These are phyloP conservation scores for Pythium chondricola DNA, from an alignment of 352 stramenopile genomes.

Conservation along the genomic window DNA sequence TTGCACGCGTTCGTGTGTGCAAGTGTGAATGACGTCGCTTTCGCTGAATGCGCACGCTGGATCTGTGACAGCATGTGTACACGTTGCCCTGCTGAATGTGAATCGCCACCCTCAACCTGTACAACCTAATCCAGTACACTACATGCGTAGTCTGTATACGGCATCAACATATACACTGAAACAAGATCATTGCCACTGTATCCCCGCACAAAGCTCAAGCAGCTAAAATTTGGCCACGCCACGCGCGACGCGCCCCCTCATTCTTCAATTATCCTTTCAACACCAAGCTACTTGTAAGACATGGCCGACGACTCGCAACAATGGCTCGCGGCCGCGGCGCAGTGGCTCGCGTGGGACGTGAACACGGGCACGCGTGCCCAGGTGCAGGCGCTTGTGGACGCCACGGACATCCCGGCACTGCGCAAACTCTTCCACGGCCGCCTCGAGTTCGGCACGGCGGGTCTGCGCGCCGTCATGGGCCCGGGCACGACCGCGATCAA, in stretches of 20 bases:
- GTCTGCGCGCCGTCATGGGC: constrained; percentile 86
- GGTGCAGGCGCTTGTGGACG: constrained; percentile 60
- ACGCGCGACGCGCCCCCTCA: too few species aligned
- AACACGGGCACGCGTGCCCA: constrained; percentile 63
- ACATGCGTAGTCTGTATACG: neutral
- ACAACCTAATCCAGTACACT: constrained; percentile 15
- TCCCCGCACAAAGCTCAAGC: constrained; percentile 21
- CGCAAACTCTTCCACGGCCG: constrained; percentile 72
- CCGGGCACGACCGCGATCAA: constrained; percentile 88
- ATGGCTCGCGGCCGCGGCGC: constrained; percentile 47
- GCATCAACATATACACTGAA: too few species aligned
- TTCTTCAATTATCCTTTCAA: neutral
- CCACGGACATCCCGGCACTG: constrained; percentile 43
- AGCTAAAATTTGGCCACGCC: too few species aligned
- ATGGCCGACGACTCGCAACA: constrained; percentile 22
- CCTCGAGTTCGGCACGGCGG: constrained; percentile 90
- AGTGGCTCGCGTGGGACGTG: constrained; percentile 86
- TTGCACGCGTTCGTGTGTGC: too few species aligned
- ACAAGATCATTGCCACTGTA: too few species aligned
- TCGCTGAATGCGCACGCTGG: too few species aligned
- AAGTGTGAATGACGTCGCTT: too few species aligned
- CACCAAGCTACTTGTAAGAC: too few species aligned
- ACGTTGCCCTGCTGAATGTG: constrained; percentile 16
- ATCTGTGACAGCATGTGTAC: too few species aligned
- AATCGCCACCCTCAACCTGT: constrained; percentile 16